Conservation (phyloP, 202 grass and related monocot genomes). For the Miscanthus sacchariflorus region DNA sequence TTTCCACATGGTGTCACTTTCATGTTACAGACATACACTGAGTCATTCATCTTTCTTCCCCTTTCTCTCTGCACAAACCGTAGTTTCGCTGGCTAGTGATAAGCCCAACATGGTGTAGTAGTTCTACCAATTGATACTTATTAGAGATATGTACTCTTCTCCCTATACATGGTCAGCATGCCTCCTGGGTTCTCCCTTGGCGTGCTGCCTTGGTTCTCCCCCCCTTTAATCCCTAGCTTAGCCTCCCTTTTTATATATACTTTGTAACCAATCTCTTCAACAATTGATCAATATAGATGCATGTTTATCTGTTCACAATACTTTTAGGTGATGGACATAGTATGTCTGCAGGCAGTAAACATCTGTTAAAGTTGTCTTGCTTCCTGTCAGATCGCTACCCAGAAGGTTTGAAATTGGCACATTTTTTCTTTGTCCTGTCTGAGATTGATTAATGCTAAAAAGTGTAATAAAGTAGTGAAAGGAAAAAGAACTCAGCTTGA, state of each 20-base stretch:
- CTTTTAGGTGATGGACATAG: not conserved
- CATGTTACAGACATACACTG: not conserved
- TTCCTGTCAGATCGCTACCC: not conserved
- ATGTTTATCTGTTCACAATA: not conserved
- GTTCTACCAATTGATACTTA: not conserved
- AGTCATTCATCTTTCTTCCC: not conserved
- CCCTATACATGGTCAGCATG: not conserved
- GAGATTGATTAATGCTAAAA: constrained; percentile 9
- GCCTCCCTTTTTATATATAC: not conserved
- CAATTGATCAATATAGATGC: not conserved
- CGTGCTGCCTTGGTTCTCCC: not conserved
- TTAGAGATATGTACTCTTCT: not conserved
- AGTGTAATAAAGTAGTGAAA: not conserved
- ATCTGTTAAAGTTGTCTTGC: constrained; percentile 17
- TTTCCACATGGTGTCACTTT: not conserved
- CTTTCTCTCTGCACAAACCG: constrained; percentile 2
- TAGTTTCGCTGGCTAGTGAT: not conserved
- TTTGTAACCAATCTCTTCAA: not conserved
- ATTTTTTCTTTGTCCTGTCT: not conserved
- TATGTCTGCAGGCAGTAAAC: not conserved
- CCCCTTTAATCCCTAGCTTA: not conserved
- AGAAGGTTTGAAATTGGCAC: constrained; percentile 15
- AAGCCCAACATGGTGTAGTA: not conserved
- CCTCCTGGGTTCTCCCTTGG: not conserved
- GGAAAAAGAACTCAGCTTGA: not conserved